Conservation (phyloP, 129 eudicot genomes). For the Tanacetum coccineum region DNA sequence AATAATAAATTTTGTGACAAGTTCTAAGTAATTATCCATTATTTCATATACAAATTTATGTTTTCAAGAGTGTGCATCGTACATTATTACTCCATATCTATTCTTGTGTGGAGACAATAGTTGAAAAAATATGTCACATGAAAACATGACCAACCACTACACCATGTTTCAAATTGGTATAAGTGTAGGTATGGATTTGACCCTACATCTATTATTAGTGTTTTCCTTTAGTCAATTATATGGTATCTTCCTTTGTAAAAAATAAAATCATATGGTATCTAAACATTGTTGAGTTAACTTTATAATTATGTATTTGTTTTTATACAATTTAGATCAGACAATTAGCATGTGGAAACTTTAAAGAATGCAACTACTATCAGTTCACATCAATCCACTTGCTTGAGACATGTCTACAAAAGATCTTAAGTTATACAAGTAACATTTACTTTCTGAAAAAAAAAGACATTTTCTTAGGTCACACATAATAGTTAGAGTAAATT, state of each 20-base stretch:
- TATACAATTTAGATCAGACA: not conserved
- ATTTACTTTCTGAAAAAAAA: too few species aligned
- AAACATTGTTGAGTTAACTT: not conserved
- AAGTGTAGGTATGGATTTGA: slow-evolving; percentile 26
- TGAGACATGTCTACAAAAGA: not conserved
- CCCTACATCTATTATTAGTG: slow-evolving; percentile 22
- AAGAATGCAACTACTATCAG: not conserved
- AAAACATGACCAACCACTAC: slow-evolving; percentile 28
- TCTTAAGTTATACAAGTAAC: too few species aligned
- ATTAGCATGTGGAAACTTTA: not conserved
- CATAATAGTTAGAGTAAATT: too few species aligned
- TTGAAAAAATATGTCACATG: slow-evolving; percentile 7
- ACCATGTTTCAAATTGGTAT: slow-evolving; percentile 26
- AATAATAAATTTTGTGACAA: too few species aligned
- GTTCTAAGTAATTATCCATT: too few species aligned
- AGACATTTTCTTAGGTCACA: not conserved
- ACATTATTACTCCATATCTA: too few species aligned
- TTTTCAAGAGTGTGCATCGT: too few species aligned
- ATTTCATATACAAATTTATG: too few species aligned
- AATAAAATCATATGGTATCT: not conserved
- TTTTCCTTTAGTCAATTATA: not conserved
- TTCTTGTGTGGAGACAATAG: not conserved
- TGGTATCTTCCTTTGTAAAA: too few species aligned
- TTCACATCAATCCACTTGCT: not conserved
- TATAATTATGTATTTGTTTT: not conserved